Evolutionary conservation across 2,329 filamentous ascomycete genomes (phyloP).

Genomic region (Aphanocladium album): DNA sequence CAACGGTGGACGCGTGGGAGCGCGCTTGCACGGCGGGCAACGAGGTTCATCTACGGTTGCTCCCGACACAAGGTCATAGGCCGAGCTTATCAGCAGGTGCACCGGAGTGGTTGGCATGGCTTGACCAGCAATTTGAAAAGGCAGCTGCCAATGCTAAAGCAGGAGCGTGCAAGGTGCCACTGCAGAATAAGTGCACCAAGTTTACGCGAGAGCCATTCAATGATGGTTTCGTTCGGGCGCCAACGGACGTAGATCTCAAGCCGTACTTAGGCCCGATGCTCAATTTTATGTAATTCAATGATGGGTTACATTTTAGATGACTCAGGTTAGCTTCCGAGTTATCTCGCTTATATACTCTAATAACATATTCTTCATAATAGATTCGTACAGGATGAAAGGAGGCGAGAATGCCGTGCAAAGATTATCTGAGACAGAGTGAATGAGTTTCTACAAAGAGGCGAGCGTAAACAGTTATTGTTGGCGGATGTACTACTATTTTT

Average conservation of each 20-base stretch:
- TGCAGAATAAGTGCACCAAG: background rate
- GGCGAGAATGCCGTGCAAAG: too few species aligned
- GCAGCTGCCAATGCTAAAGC: background rate
- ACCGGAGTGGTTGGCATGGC: slow-evolving; percentile 8
- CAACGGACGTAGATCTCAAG: slow-evolving; percentile 1
- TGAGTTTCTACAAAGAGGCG: too few species aligned
- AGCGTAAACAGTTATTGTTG: too few species aligned
- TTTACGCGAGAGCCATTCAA: background rate
- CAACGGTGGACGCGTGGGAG: slow-evolving; percentile 6
- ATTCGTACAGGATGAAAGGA: too few species aligned
- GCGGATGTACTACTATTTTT: too few species aligned
- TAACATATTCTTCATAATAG: too few species aligned
- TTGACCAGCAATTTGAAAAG: slow-evolving; percentile 7
- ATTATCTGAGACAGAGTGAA: too few species aligned
- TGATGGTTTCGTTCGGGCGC: background rate
- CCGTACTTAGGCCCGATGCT: background rate
- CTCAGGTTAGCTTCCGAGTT: too few species aligned
- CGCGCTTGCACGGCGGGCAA: slow-evolving; percentile 11
- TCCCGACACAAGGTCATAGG: slow-evolving; percentile 1
- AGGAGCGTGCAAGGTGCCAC: background rate
- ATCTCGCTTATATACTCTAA: too few species aligned
- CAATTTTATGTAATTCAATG: background rate
- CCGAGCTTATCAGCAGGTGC: slow-evolving; percentile 2
- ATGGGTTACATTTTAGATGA: too few species aligned
- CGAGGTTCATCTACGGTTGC: slow-evolving; percentile 12